Percentiles rank a stretch among this genome's conserved stretches.
Evolutionary conservation across 1,284 basidiomycete genomes (phyloP).

Genomic region (Cutaneotrichosporon cavernicola): DNA sequence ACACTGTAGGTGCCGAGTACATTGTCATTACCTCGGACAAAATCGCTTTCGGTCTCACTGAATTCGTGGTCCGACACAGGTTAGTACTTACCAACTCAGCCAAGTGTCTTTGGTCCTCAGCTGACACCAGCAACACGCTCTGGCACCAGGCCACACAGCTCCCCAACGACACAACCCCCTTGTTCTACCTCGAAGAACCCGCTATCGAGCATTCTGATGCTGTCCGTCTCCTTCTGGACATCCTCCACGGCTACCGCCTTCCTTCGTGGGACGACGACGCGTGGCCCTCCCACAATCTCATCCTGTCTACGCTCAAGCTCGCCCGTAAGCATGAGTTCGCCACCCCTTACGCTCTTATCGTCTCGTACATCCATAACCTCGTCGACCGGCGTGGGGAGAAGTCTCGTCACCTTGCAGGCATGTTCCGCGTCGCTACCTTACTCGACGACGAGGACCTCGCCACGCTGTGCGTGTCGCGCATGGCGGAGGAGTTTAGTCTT

Average conservation of each 20-base stretch:
- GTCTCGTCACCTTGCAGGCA: background rate
- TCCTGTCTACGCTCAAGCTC: conserved; percentile 1
- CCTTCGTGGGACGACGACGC: background rate
- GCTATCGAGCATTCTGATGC: background rate
- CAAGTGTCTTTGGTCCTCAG: background rate
- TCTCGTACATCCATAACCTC: background rate
- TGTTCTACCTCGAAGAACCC: background rate
- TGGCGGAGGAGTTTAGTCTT: background rate
- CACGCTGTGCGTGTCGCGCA: background rate
- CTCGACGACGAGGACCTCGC: conserved; percentile 15
- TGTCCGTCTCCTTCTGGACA: background rate
- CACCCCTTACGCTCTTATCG: conserved; percentile 3
- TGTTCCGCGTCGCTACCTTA: conserved; percentile 6
- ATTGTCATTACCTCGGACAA: background rate
- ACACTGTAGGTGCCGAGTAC: background rate
- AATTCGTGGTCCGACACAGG: background rate
- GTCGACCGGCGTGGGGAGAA: background rate
- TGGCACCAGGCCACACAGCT: background rate
- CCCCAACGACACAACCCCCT: background rate
- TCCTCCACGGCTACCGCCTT: background rate
- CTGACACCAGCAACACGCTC: conserved; percentile 1
- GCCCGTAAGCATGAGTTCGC: background rate
- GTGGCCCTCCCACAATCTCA: background rate
- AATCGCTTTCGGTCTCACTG: background rate
- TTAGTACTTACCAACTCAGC: background rate